Base-by-base conservation (phyloP, 768 basidiomycete species). In the Termitomyces sp. region DNA sequence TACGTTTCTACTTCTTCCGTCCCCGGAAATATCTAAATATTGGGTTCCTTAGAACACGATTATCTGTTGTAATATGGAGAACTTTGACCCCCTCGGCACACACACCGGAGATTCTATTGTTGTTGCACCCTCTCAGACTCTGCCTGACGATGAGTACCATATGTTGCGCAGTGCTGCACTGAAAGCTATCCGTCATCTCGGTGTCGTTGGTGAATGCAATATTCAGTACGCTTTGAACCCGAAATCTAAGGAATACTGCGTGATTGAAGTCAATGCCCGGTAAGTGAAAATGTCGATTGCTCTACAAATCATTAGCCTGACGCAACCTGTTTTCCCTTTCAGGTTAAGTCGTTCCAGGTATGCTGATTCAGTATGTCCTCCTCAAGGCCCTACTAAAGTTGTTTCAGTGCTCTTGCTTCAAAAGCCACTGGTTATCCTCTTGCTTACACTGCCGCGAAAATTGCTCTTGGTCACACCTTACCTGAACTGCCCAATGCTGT, bases 31-130 rank as follows among this genome's bases (percentile, higher is more conserved):
- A 68, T 60, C 43, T 47, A 57, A 48, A 29, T n/a, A n/a, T 46
- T 41, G 20, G 31, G 3, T 29, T 18, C 36, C 44, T 18, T 66
- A 93, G 91, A 97, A 98, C 78, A 98, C 95, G 27, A 99, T 99
- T 73, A 98, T 98, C 65, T 98, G 95, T 76, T 98, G 96, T 75
- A 95, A 95, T 73, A 96, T 96, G 93, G 93, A 98, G 76, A 98
- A 99, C 76, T 99, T 99, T 63, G 97, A 99, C 68, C 97, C 97
- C 37, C 88, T 98, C 59, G 97, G 97, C 62, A 98, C 93, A 24
- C 97, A 99, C 71, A 99, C 97, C 20, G 97, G 97, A 64, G 97
- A 98, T 72, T 98, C 97, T 13, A 99, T 99, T 69, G 97, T 99
- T 67, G 94, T 98, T 43, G 97, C 97, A 3, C 97, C 97, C 1